These are phyloP conservation scores for Ilex asprella DNA, from an alignment of 257 asterid species.

Conservation along the genomic window DNA sequence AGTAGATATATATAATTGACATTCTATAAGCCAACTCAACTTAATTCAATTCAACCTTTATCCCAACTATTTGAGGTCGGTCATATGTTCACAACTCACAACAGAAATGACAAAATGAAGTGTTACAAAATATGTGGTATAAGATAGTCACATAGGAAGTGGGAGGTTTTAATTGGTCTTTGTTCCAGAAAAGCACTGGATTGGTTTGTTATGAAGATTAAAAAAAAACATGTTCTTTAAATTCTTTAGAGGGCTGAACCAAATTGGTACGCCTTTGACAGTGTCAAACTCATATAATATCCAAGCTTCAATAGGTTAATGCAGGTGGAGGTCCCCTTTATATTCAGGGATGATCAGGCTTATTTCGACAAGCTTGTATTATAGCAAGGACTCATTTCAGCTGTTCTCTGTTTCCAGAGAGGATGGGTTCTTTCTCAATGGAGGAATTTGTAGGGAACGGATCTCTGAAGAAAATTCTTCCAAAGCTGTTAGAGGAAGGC, in stretches of 20 bases:
- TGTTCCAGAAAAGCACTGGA: no score
- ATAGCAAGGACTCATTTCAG: neutral
- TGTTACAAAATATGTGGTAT: no score
- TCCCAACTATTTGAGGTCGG: no score
- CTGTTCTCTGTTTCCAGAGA: neutral
- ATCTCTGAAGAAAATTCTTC: conserved; percentile 41
- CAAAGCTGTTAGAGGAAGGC: conserved; percentile 66
- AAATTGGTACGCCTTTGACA: neutral
- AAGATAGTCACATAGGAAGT: no score
- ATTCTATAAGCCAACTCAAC: no score
- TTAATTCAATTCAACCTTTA: no score
- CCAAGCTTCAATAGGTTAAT: neutral
- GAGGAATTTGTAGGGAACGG: conserved; percentile 82
- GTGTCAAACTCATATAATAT: neutral
- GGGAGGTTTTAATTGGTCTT: no score
- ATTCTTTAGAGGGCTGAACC: neutral
- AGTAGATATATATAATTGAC: no score
- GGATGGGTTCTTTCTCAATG: conserved; percentile 71
- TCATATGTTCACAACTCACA: no score
- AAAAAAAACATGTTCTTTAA: no score
- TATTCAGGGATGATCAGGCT: neutral
- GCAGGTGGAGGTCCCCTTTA: neutral
- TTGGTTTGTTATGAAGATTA: no score
- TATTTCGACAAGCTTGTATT: neutral
- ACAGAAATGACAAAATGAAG: no score